Evolutionary conservation across 1,139 yeast species (phyloP).

Genomic region (Blastobotrys capitulatus): DNA sequence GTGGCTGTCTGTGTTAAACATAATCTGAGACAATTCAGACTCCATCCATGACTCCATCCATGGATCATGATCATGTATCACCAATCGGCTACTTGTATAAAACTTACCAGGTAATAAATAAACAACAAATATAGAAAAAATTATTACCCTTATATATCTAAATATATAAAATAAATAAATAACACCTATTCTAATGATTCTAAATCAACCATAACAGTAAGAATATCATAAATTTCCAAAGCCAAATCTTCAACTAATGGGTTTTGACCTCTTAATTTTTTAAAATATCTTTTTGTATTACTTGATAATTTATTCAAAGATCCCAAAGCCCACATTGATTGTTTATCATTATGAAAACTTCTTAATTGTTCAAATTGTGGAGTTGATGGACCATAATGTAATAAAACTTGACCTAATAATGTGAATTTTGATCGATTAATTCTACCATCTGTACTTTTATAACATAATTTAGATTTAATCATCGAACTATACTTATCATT

Average conservation of each 20-base stretch:
- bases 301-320: neutral
- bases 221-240: too few species aligned
- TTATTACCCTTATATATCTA: too few species aligned
- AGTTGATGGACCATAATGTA: constrained; percentile 3
- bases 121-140: too few species aligned
- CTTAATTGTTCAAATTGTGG: neutral
- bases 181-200: too few species aligned
- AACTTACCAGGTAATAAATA: too few species aligned
- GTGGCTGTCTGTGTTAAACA: too few species aligned
- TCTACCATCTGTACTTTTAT: neutral
- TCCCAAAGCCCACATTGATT: constrained; percentile 1
- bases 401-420: constrained; percentile 2
- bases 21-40: too few species aligned
- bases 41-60: too few species aligned
- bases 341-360: neutral
- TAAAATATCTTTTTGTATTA: neutral
- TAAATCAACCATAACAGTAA: too few species aligned
- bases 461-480: neutral
- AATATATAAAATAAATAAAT: too few species aligned
- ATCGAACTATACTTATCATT: constrained; percentile 4
- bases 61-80: too few species aligned
- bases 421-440: neutral
- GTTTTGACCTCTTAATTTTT: neutral
- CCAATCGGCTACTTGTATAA: too few species aligned
- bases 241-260: neutral